Percentiles rank a stretch among this genome's conserved stretches.
phyloP scores from a whole-genome alignment of 192 early-diverging fungal genomes.

The Rhizophagus clarus region DNA sequence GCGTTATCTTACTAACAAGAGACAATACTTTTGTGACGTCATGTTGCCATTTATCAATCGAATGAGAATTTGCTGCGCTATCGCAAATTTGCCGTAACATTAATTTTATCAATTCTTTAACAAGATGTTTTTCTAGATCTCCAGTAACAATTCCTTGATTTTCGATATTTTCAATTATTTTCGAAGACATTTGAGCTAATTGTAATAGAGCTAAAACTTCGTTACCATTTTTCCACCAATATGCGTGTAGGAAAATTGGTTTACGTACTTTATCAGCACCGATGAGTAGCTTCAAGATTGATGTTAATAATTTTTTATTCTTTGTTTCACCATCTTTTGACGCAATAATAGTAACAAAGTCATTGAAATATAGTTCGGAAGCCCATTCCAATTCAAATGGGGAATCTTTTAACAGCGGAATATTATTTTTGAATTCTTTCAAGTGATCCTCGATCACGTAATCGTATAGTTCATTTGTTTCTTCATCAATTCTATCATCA shows the following conservation, averaged over 20 bases:
- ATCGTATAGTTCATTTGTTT: conserved; percentile 11
- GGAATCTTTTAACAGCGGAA: neutral
- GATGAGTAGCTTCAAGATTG: neutral
- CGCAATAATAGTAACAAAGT: conserved; percentile 18
- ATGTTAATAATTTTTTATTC: neutral
- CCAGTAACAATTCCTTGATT: neutral
- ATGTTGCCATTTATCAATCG: conserved; percentile 1
- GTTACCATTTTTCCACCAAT: conserved; percentile 29
- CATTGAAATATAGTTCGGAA: conserved; percentile 24
- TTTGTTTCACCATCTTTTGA: neutral
- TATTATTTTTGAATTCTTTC: neutral
- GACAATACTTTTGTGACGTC: conserved; percentile 16
- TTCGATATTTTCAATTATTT: neutral
- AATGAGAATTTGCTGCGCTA: neutral
- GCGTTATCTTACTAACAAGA: neutral
- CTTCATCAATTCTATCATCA: conserved; percentile 3
- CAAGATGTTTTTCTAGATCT: neutral
- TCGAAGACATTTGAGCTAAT: neutral
- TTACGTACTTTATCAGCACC: neutral
- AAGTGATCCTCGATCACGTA: neutral
- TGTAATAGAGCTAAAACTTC: conserved; percentile 19
- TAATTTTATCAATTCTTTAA: neutral
- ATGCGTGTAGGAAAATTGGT: conserved; percentile 15
- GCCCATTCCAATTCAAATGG: neutral
- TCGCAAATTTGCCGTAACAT: neutral